phyloP scores from a whole-genome alignment of 306 rosid genomes.

The Trichosanthes truncata region DNA sequence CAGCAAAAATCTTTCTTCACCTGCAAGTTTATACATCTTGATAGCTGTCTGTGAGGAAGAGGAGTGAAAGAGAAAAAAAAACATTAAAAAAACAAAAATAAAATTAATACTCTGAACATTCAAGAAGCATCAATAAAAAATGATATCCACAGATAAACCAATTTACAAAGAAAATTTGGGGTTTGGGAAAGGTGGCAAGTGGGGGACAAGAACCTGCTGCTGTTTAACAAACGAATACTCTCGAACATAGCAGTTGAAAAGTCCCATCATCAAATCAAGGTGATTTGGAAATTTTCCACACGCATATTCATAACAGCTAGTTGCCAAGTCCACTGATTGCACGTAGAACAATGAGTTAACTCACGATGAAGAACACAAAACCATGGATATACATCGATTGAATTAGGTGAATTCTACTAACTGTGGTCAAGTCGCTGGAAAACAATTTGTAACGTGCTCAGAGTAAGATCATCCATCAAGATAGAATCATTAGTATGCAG shows the following conservation, averaged over 20 bases:
- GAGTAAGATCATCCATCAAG: constrained; percentile 90
- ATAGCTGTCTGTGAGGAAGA: constrained; percentile 79
- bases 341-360: constrained; percentile 17
- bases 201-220: constrained; percentile 64
- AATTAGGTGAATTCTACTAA: constrained; percentile 25
- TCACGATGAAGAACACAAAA: constrained; percentile 4
- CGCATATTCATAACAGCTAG: constrained; percentile 85
- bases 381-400: constrained; percentile 3
- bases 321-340: constrained; percentile 78
- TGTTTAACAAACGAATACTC: constrained; percentile 96
- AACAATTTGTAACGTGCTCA: constrained; percentile 85
- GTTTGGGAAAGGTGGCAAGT: neutral
- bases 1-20: constrained; percentile 88
- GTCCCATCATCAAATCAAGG: constrained; percentile 81
- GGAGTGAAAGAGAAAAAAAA: neutral
- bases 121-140: neutral
- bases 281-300: constrained; percentile 66
- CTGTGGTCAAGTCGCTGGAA: constrained; percentile 81
- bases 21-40: constrained; percentile 90
- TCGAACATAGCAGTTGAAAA: constrained; percentile 90
- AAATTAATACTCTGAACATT: neutral
- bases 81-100: neutral
- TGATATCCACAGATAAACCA: neutral
- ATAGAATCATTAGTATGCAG: constrained; percentile 47
- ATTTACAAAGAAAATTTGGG: neutral